These are phyloP conservation scores for Raffaelea arxii DNA, from an alignment of 2,329 filamentous ascomycete genomes.

Conservation along the genomic window DNA sequence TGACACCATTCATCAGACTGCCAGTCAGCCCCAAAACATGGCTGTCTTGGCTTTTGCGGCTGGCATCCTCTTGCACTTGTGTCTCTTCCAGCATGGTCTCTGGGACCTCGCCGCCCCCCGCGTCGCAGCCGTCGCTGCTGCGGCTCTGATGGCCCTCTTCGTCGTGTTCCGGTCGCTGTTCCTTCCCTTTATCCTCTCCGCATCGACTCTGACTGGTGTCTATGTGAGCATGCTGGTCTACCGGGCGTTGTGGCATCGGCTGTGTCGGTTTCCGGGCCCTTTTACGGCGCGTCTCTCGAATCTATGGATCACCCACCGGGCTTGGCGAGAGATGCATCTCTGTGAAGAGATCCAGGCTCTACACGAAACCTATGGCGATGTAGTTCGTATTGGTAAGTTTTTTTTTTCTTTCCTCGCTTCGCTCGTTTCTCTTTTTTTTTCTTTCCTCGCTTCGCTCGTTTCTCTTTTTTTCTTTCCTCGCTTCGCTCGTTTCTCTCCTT, in stretches of 20 bases:
- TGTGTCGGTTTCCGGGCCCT: slow-evolving; percentile 10
- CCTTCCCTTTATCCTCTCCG: no score
- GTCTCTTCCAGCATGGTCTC: slow-evolving; percentile 5
- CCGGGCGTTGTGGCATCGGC: slow-evolving; percentile 10
- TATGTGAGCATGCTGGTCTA: slow-evolving; percentile 10
- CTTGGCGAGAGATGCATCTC: slow-evolving; percentile 2
- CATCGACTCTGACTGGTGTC: not conserved
- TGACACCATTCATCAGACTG: no score
- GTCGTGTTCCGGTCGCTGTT: no score
- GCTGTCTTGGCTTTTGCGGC: not conserved
- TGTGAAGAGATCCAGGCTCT: slow-evolving; percentile 1
- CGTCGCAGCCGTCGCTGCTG: slow-evolving; percentile 2
- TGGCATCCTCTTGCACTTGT: slow-evolving; percentile 8
- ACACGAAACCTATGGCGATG: slow-evolving; percentile 6
- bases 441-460: no score
- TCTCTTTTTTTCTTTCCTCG: no score
- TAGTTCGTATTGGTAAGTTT: slow-evolving; percentile 9
- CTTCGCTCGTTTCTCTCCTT: no score
- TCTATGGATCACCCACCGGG: slow-evolving; percentile 1
- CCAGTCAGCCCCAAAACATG: no score
- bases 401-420: no score
- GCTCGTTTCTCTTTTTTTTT: no score
- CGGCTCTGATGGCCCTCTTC: not conserved
- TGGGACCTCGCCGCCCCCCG: slow-evolving; percentile 5
- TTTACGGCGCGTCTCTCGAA: slow-evolving; percentile 4